phyloP scores from a whole-genome alignment of 805 yeast genomes.

The Saccharomycopsis capsularis region DNA sequence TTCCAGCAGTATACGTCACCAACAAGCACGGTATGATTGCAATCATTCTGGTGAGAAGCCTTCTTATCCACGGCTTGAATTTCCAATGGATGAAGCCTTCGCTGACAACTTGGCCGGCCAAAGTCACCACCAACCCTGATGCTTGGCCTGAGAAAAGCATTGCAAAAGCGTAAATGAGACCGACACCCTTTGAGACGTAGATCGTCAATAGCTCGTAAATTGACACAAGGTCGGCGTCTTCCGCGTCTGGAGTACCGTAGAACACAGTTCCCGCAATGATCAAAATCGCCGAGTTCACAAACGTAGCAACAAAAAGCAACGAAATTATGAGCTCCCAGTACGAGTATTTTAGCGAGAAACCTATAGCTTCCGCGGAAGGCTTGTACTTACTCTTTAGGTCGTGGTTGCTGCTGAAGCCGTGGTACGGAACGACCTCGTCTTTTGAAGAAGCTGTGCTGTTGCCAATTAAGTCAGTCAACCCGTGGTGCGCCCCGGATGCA shows the following conservation, averaged over 20 bases:
- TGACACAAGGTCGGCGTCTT: constrained; percentile 74
- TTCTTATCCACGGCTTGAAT: constrained; percentile 69
- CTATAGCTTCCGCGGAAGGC: constrained; percentile 72
- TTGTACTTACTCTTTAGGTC: constrained; percentile 39
- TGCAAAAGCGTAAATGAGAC: constrained; percentile 78
- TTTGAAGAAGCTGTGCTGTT: background rate
- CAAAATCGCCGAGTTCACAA: constrained; percentile 78
- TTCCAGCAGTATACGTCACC: constrained; percentile 66
- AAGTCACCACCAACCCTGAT: constrained; percentile 88
- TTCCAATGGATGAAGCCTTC: constrained; percentile 89
- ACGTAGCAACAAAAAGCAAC: constrained; percentile 71
- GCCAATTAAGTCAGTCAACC: too few species aligned
- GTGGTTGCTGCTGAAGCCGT: background rate
- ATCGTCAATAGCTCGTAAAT: constrained; percentile 58
- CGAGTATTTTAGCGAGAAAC: constrained; percentile 67
- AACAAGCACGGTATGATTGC: constrained; percentile 77
- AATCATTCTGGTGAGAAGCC: constrained; percentile 69
- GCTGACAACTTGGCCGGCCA: constrained; percentile 87
- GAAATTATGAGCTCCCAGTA: constrained; percentile 65
- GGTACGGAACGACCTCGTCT: background rate
- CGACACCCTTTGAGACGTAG: constrained; percentile 68
- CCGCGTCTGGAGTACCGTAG: constrained; percentile 61
- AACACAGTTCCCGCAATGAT: constrained; percentile 78
- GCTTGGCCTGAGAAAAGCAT: constrained; percentile 80
- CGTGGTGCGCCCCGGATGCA: background rate